These are phyloP conservation scores for Coniochaeta ligniaria DNA, from an alignment of 2,329 filamentous ascomycete species.

Conservation along the genomic window DNA sequence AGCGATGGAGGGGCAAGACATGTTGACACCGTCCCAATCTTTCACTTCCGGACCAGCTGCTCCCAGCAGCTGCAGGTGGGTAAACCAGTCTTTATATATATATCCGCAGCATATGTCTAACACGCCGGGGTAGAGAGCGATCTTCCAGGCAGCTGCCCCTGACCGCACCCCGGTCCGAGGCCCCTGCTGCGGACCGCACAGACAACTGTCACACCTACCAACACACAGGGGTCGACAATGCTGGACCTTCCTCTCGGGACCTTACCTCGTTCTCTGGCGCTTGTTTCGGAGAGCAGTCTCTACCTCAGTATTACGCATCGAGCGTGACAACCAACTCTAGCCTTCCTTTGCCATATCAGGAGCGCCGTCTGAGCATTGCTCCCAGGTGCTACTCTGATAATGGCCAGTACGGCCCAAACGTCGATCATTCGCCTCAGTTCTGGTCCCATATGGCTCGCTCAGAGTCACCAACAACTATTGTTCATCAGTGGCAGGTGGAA, in stretches of 20 bases:
- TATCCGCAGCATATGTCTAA: neutral
- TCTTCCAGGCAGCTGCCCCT: neutral
- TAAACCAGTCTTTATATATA: neutral
- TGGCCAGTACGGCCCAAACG: neutral
- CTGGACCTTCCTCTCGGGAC: neutral
- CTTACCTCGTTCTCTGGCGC: neutral
- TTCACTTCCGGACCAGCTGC: neutral
- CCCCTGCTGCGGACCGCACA: neutral
- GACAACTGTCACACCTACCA: neutral
- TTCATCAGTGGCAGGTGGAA: neutral
- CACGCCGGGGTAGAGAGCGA: neutral
- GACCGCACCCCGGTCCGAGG: neutral
- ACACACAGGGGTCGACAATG: neutral
- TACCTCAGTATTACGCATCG: neutral
- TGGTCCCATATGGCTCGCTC: neutral
- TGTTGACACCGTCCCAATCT: neutral
- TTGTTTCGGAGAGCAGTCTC: neutral
- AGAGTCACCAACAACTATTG: neutral
- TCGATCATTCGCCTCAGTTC: neutral
- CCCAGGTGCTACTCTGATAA: neutral
- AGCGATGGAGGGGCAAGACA: neutral
- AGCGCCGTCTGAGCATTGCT: neutral
- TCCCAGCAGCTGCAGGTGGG: neutral
- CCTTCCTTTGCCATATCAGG: neutral
- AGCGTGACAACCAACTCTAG: neutral